Evolutionary conservation across 164 flowering plant species (phyloP), one percentile per base, ranked within the genome.

Genomic region (Vitis rotundifolia): DNA sequence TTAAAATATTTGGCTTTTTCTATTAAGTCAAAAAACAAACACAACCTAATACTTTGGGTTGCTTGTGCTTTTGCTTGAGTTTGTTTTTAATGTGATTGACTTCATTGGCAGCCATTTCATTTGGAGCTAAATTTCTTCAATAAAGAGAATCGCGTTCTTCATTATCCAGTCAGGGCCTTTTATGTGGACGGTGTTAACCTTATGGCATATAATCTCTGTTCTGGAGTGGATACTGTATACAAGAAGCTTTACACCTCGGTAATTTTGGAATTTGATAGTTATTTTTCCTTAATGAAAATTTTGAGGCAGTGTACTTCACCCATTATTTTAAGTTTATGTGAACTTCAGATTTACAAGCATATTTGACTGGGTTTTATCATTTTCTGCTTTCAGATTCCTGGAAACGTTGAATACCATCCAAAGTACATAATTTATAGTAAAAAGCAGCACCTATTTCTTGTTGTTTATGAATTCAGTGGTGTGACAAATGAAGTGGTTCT

Each of bases 61-160:
- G 22, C n/a, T 56, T n/a, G 51, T 48, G 57, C 28, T 52, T 58
- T 64, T 63, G 26, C 3, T 60, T 61, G 16, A 59, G 55, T 54
- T 14, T 64, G 11, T 58, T 11, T 29, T 15, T 74, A 55, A 71
- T 63, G 54, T 31, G 8, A 18, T 19, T 72, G 31, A 61, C 11
- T 76, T 63, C 48, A 31, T 22, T 76, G 70, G 71, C 94, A 96
- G 99, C 97, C 99, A 73, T 82, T 86, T 76, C 98, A 93, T 79
- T 76, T 92, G 89, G 99, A 96, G 91, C 86, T 96, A 62, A 93
- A 93, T 84, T 93, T 93, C 83, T 96, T 96, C 82, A 96, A 85
- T 75, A 93, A 85, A 81, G 91, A 81, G 80, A 93, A 89, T 70
- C 78, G 98, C 60, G 92, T 96, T 75, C 95, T 96, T 78, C 97